Conservation (phyloP, 345 rosid genomes). For the Syzygium aromaticum region DNA sequence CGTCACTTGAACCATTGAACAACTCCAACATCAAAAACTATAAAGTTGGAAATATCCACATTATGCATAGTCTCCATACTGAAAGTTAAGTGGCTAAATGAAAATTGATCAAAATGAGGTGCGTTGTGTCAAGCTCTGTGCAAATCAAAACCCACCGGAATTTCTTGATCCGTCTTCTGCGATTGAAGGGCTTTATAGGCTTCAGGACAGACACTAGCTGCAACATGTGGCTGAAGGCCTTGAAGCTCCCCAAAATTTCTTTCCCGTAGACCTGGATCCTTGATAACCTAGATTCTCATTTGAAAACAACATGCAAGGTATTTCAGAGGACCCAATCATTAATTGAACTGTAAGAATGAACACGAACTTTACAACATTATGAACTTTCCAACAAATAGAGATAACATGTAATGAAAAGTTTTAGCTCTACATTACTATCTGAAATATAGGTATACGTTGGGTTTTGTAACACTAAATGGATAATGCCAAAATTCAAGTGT, state of each 20-base stretch:
- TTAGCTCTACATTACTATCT: background rate
- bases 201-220: constrained; percentile 29
- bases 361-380: background rate
- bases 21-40: background rate
- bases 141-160: constrained; percentile 45
- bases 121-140: background rate
- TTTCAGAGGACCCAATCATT: background rate
- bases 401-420: background rate
- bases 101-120: background rate
- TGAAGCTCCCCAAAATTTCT: constrained; percentile 81
- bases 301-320: background rate
- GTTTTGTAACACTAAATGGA: background rate
- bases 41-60: background rate
- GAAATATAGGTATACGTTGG: background rate
- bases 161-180: constrained; percentile 41
- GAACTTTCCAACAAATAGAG: background rate
- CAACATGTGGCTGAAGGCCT: constrained; percentile 50
- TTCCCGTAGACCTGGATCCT: constrained; percentile 58
- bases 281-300: constrained; percentile 40
- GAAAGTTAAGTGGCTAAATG: background rate
- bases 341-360: background rate
- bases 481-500: background rate
- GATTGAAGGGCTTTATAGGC: constrained; percentile 60
- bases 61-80: background rate
- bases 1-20: background rate